These are phyloP conservation scores for Globisporangium heterothallicum DNA, from an alignment of 352 stramenopile species.

Conservation along the genomic window DNA sequence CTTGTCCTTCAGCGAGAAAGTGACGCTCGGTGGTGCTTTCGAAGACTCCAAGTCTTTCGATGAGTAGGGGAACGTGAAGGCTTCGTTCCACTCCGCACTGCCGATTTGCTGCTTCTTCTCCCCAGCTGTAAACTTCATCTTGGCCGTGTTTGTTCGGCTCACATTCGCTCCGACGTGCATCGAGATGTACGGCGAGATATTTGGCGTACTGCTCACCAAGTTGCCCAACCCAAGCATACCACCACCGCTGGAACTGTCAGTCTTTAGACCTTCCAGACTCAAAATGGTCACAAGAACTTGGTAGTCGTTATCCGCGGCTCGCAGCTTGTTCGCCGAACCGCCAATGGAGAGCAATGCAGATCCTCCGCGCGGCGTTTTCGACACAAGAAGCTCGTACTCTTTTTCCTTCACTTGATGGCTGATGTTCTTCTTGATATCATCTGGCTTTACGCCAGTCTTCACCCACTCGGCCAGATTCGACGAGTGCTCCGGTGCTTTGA, in stretches of 20 bases:
- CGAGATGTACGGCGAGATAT: slow-evolving; percentile 77
- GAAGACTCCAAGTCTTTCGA: slow-evolving; percentile 39
- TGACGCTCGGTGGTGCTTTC: slow-evolving; percentile 12
- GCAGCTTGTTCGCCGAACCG: slow-evolving; percentile 14
- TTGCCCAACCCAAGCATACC: slow-evolving; percentile 69
- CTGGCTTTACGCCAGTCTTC: slow-evolving; percentile 67
- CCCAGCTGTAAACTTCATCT: slow-evolving; percentile 49
- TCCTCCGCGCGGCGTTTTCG: slow-evolving; percentile 32
- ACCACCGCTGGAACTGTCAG: slow-evolving; percentile 56
- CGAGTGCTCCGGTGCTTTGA: slow-evolving; percentile 61
- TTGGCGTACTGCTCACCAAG: slow-evolving; percentile 67
- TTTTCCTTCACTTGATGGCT: slow-evolving; percentile 72
- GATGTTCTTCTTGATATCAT: slow-evolving; percentile 80
- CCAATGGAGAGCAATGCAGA: slow-evolving; percentile 23
- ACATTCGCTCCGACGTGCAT: slow-evolving; percentile 66
- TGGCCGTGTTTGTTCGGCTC: slow-evolving; percentile 64
- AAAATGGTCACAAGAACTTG: slow-evolving; percentile 72
- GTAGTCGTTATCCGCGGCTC: slow-evolving; percentile 37
- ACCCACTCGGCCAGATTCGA: slow-evolving; percentile 80
- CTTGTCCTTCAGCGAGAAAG: slow-evolving; percentile 48
- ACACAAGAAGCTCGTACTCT: slow-evolving; percentile 65
- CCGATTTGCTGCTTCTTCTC: slow-evolving; percentile 41
- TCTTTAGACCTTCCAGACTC: slow-evolving; percentile 47
- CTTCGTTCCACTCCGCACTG: slow-evolving; percentile 66
- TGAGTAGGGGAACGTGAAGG: slow-evolving; percentile 69